These are phyloP conservation scores for Boechera divaricarpa DNA, from an alignment of 345 rosid species.

Conservation along the genomic window DNA sequence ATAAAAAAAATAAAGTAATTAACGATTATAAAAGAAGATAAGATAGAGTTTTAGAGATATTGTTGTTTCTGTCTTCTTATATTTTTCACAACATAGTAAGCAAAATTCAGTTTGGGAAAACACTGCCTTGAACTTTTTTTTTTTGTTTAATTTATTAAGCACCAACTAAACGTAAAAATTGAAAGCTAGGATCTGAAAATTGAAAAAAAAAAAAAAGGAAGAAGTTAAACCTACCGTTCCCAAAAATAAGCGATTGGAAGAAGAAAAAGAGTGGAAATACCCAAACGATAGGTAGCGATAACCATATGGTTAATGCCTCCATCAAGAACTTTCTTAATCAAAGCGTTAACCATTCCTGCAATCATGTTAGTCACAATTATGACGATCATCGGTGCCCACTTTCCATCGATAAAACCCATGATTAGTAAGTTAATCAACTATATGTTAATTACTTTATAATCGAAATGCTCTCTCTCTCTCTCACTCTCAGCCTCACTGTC, in stretches of 20 bases:
- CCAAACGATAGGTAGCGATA: conserved; percentile 62
- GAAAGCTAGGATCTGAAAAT: not conserved
- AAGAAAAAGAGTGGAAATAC: conserved; percentile 56
- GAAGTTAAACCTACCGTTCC: conserved; percentile 51
- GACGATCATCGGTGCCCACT: conserved; percentile 55
- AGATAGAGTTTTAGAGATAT: not conserved
- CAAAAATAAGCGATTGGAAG: conserved; percentile 61
- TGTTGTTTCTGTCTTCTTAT: not conserved
- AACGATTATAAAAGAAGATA: not conserved
- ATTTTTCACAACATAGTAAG: not conserved
- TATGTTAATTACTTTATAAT: conserved; percentile 13
- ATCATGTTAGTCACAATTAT: conserved; percentile 45
- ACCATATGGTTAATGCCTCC: conserved; percentile 63
- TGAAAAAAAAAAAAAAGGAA: not conserved
- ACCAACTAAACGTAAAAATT: not conserved
- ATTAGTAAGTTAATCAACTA: conserved; percentile 5
- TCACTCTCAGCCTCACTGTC: not conserved
- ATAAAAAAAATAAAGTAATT: not conserved
- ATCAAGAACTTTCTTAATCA: conserved; percentile 63
- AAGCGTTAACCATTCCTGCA: conserved; percentile 54
- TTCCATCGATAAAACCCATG: conserved; percentile 42
- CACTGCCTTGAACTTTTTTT: not conserved
- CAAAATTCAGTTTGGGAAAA: not conserved
- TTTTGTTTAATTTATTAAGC: no score
- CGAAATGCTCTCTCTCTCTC: not conserved